Base-by-base conservation (phyloP, 2,329 filamentous ascomycete genomes). In the Penicillium sp. region DNA sequence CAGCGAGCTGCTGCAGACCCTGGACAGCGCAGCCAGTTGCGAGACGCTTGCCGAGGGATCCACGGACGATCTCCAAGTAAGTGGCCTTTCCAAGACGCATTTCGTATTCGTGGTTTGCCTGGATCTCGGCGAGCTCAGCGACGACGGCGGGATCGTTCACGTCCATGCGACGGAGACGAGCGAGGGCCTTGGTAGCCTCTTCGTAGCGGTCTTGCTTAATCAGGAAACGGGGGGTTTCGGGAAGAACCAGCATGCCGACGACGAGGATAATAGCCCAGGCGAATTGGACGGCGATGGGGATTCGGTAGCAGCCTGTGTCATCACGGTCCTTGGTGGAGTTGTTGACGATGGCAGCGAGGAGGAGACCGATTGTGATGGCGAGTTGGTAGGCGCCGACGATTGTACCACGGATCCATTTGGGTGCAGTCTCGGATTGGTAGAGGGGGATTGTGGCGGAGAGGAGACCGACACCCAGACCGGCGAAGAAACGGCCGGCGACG, bases 51-150 rank as follows among this genome's bases (percentile, higher is more conserved):
- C 70, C 69, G 37, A 77, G 62, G 6, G 63, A 68, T 0, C 69
- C 68, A 33, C 64, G 54, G 58, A 61, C 41, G 29, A 59, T 60
- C 33, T 62, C 58, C 13, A 60, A 10, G 31, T 61, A 62, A 13
- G 31, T 31, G 17, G 60, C 41, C 13, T 31, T 38, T 29, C 54
- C 58, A 9, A 60, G 31, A 41, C 51, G 66, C 66, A 88, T 37
- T 21, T 96, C 91, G 73, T 91, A 91, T 76, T 90, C 89, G 75
- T 93, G 86, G 81, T 94, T 95, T 77, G 90, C 91, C 61, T 93
- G 82, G 66, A 96, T 90, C 79, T 95, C 91, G 37, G 88, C 82
- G 45, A 94, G 82, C 77, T 95, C 91, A 59, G 84, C 81, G 75
- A 93, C 85, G 72, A 86, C 89, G 59, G 88, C 83, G 25, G 88